Evolutionary conservation across 2,329 filamentous ascomycete species (phyloP).

Genomic region (Trichoderma pleuroti): DNA sequence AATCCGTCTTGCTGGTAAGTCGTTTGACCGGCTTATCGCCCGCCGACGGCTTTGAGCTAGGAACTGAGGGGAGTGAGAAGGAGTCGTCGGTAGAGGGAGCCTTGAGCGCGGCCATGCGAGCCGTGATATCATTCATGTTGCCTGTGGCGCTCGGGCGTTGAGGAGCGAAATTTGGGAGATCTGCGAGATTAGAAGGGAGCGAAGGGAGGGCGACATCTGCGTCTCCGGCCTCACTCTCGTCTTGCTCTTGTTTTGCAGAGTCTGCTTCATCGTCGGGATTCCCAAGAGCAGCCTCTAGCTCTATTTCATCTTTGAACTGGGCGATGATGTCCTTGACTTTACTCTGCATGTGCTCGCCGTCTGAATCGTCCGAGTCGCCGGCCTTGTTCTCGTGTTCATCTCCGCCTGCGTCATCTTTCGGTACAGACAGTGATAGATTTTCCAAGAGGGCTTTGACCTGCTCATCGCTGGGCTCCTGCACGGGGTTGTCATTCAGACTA

Average conservation of each 20-base stretch:
- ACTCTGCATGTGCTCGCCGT: constrained; percentile 47
- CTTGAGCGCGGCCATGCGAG: constrained; percentile 51
- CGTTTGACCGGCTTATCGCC: constrained; percentile 38
- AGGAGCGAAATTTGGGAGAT: constrained; percentile 31
- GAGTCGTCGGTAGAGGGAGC: constrained; percentile 33
- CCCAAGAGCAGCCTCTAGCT: constrained; percentile 31
- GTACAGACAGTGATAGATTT: constrained; percentile 35
- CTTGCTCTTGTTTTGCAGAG: not conserved
- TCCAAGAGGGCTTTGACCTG: constrained; percentile 37
- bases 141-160: constrained; percentile 24
- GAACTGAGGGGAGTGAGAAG: constrained; percentile 47
- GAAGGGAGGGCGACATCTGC: constrained; percentile 41
- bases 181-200: constrained; percentile 43
- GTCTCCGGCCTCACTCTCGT: not conserved
- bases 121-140: constrained; percentile 44
- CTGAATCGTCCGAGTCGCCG: constrained; percentile 42
- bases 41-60: constrained; percentile 44
- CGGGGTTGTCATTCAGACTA: constrained; percentile 31
- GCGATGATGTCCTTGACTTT: constrained; percentile 46
- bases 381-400: constrained; percentile 18
- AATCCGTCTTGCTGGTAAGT: constrained; percentile 40
- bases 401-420: constrained; percentile 21
- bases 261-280: not conserved
- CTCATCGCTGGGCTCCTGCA: constrained; percentile 29
- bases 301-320: constrained; percentile 45